Evolutionary conservation across 306 rosid genomes (phyloP), one percentile per base, ranked within the genome.

Genomic region (Fragaria iinumae): DNA sequence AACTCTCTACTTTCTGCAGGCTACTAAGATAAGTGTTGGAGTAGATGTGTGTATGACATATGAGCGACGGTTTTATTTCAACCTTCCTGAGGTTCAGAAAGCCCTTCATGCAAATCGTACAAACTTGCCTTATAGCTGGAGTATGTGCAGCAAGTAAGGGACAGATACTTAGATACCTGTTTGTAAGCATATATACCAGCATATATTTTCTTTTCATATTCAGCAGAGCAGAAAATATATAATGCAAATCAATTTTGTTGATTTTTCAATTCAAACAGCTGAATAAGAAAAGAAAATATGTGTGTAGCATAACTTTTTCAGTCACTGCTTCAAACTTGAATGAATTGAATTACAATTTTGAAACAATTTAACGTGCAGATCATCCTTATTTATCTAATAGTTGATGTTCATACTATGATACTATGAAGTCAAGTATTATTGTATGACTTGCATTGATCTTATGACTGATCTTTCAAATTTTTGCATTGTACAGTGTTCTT

Each of bases 71-170:
- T 80, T 83, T 32, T 94, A 94, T 81, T 82, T 94, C 57, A 90
- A 92, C 60, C 91, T 87, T 48, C 98, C 96, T 0, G 93, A 94
- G 72, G 97, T 94, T 89, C 98, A 94, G 77, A 86, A 84, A 41
- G 98, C 96, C 74, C 96, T 94, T 45, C 97, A 94, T 75, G 98
- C 98, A 29, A 94, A 94, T 73, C 93, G 97, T 25, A 94, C 98
- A n/a, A 89, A 80, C 49, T 82, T 94, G 29, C 93, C 90, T 1
- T 86, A 94, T 76, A 0, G 25, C 6, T 94, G 96, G 98, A 75
- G 88, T 49, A 89, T 91, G 95, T 94, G 98, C 45, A 94, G 95
- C 50, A 9, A 70, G 96, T 91, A 76, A 87, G 95, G 78, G 23
- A 34, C 21, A 0, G 8, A 60, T 9, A 59, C 6, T 8, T 20